A percentile compares a stretch with the other conserved stretches of the same genome.
Conservation (phyloP, 306 rosid genomes). For the Adenanthera pavonina region DNA sequence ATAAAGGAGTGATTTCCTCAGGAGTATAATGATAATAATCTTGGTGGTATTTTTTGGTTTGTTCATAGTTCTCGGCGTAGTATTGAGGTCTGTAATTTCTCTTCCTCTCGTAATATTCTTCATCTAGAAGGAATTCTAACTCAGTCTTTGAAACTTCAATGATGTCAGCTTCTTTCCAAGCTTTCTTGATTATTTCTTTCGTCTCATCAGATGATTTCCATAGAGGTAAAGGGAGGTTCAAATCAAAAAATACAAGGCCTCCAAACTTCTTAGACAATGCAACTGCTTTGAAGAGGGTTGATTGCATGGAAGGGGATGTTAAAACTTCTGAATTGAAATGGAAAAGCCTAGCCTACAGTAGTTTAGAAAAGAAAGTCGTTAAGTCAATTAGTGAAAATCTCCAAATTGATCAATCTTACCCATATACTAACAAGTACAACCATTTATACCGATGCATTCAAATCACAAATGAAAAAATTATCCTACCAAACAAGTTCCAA, state of each 20-base stretch:
- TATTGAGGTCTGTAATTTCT: conserved; percentile 82
- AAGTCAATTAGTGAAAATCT: background rate
- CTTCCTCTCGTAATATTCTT: conserved; percentile 69
- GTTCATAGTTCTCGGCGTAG: conserved; percentile 70
- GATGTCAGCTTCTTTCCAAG: conserved; percentile 82
- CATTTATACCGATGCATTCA: background rate
- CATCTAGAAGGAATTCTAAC: conserved; percentile 90
- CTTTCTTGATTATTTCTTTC: conserved; percentile 59
- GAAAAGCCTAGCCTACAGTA: conserved; percentile 55
- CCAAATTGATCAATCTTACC: too few species aligned
- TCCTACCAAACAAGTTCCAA: background rate
- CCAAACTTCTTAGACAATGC: conserved; percentile 54
- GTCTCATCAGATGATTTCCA: conserved; percentile 89
- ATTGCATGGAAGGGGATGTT: conserved; percentile 40
- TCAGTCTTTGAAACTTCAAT: conserved; percentile 84
- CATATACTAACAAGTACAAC: too few species aligned
- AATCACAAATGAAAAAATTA: background rate
- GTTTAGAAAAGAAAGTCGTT: conserved; percentile 31
- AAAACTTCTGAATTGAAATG: conserved; percentile 71
- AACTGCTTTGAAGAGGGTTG: conserved; percentile 49
- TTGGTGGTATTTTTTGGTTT: conserved; percentile 63
- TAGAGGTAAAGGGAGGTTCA: conserved; percentile 72
- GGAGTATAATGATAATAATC: conserved; percentile 80
- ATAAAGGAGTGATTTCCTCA: conserved; percentile 78
- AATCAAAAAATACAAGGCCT: conserved; percentile 67